These are phyloP conservation scores for Beauveria rudraprayagi DNA, from an alignment of 2,329 filamentous ascomycete species.

Conservation along the genomic window DNA sequence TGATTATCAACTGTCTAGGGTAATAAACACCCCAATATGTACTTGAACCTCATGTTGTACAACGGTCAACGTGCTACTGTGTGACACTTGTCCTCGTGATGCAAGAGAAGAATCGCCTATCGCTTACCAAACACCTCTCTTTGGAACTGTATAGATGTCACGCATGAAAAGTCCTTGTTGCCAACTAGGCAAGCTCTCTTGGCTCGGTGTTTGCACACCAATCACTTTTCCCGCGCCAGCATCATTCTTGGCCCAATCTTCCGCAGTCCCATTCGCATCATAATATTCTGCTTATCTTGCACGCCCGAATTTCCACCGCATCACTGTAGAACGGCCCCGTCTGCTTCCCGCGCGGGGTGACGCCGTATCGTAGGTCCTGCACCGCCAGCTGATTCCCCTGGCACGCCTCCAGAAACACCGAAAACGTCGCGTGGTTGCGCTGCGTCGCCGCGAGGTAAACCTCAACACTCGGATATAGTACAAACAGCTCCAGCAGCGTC, in stretches of 20 bases:
- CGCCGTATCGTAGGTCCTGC: slow-evolving; percentile 33
- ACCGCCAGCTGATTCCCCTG: slow-evolving; percentile 37
- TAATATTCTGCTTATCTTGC: slow-evolving; percentile 12
- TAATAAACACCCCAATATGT: background rate
- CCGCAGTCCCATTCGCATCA: background rate
- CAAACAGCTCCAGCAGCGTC: slow-evolving; percentile 56
- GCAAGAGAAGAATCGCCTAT: background rate
- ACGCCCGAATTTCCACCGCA: slow-evolving; percentile 50
- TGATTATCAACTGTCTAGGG: background rate
- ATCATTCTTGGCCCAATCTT: background rate
- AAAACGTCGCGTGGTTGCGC: slow-evolving; percentile 61
- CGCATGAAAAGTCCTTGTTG: background rate
- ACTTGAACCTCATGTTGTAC: background rate
- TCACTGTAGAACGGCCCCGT: slow-evolving; percentile 58
- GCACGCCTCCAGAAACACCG: slow-evolving; percentile 54
- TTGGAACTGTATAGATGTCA: background rate
- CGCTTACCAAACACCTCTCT: background rate
- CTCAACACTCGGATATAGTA: slow-evolving; percentile 44
- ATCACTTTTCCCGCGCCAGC: background rate
- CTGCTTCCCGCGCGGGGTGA: slow-evolving; percentile 35
- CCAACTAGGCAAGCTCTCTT: too few relatives aligned
- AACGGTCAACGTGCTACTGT: background rate
- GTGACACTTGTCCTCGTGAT: background rate
- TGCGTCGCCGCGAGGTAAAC: slow-evolving; percentile 64
- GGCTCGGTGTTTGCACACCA: background rate